These are phyloP conservation scores for Thalassiosira livingstoniorum DNA, from an alignment of 352 stramenopile genomes.

Conservation along the genomic window DNA sequence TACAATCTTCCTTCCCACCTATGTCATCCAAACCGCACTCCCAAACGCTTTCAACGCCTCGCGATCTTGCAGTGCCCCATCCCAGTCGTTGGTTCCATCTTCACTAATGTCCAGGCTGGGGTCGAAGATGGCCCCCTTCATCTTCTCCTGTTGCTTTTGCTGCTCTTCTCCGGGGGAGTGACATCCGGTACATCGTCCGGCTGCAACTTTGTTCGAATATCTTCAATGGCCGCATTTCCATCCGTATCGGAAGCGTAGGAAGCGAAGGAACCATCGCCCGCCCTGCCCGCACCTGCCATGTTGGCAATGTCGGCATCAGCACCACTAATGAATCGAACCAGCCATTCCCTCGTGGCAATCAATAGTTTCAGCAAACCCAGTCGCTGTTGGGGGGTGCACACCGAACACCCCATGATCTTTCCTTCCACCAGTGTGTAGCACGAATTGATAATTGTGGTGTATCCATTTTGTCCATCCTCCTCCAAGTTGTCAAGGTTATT, in stretches of 20 bases:
- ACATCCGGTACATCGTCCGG: slow-evolving; percentile 6
- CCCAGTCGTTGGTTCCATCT: slow-evolving; percentile 90
- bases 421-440: slow-evolving; percentile 45
- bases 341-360: slow-evolving; percentile 33
- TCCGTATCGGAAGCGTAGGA: too few species aligned
- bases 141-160: slow-evolving; percentile 34
- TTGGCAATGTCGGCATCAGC: slow-evolving; percentile 10
- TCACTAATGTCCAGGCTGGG: slow-evolving; percentile 88
- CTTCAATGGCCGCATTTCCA: too few species aligned
- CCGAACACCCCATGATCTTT: slow-evolving; percentile 69
- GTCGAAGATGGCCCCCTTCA: slow-evolving; percentile 38
- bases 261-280: too few species aligned
- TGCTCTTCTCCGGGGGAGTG: too few species aligned
- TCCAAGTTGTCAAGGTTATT: too few species aligned
- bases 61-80: slow-evolving; percentile 88
- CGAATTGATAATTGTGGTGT: slow-evolving; percentile 25
- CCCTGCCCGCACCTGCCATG: too few species aligned
- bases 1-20: too few species aligned
- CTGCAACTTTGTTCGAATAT: slow-evolving; percentile 34
- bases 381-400: slow-evolving; percentile 72
- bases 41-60: slow-evolving; percentile 88
- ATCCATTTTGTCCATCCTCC: slow-evolving; percentile 21
- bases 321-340: slow-evolving; percentile 43
- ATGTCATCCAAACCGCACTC: slow-evolving; percentile 86
- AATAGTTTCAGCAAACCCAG: slow-evolving; percentile 50